Evolutionary conservation across 345 rosid genomes (phyloP), one percentile per base, ranked within the genome.

Genomic region (Aethionema arabicum): DNA sequence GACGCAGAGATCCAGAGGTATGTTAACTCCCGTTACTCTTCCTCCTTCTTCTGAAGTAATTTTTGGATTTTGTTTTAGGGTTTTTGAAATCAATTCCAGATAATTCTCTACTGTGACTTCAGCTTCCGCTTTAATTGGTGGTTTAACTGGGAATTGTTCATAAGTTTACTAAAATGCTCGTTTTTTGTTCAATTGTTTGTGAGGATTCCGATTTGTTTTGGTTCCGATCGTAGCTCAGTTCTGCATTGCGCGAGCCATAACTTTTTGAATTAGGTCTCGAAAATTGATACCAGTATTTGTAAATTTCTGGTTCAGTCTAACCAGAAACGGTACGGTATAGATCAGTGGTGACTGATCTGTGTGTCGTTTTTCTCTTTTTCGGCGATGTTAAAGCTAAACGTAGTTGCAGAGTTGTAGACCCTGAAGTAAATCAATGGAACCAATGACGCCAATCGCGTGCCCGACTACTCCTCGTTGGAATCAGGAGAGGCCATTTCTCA

Each of bases 401-500:
- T 21, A 43, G 36, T 37, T 52, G 62, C 48, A 29, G 52, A 63
- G 33, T 63, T 63, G 62, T n/a, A 38, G 49, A 44, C 35, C 43
- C 7, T 58, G 47, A 55, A 58, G 50, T 41, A 31, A 57, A 63
- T 43, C 59, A 59, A 77, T 80, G 83, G 80, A 82, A 65, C 44
- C 79, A 49, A 54, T 71, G 61, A 49, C 75, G 52, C 21, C 79
- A 46, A 46, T 78, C 29, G 56, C 83, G 16, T 72, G 68, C 75
- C 91, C 96, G 45, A 76, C 88, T 10, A 91, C 92, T 12, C 98
- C 98, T 74, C 95, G 84, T 60, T 91, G 92, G 98, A 91, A 88
- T 73, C 70, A 88, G 49, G 96, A 91, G 39, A 72, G 96, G 12
- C 96, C 96, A 5, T 88, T 84, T 74, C 96, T 91, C 78, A 88